Base-by-base conservation (phyloP, 1,284 basidiomycete species). In the Tilletia walkeri region DNA sequence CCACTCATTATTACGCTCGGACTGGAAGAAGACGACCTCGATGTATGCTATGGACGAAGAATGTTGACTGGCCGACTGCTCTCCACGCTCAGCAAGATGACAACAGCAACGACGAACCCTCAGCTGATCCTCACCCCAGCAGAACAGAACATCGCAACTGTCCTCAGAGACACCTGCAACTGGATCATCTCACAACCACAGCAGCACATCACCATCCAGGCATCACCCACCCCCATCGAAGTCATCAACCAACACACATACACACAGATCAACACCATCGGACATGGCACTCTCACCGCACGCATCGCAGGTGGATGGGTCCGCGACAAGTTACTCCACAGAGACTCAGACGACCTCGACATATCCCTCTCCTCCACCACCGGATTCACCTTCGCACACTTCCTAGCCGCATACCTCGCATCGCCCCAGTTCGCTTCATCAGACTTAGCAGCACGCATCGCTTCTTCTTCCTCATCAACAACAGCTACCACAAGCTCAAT, bases 271-370 rank as follows among this genome's bases (percentile, higher is more conserved):
- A 9, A 49, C n/a, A 34, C 4, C 18, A 66, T 47, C 18, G 65
- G 47, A 12, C 16, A 34, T 34, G 45, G 47, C 2, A 14, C 12
- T 2, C 41, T 66, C 10, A 75, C 81, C 54, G 80, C 80, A 6
- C 74, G 81, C 18, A 82, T 83, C 34, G 94, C 93, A 9, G 95
- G 95, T 47, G 95, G 95, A 41, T 98, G 95, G 95, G 95, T 97
- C 56, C 87, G 95, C 78, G 95, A 99, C 85, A 99, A 99, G 95
- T 86, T 99, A 47, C 88, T 99, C 39, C 89, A 90, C 0, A 87
- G 89, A 12, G 87, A 92, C 67, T 94, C 92, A 75, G 89, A 94
- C 83, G 96, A 99, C 78, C 91, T 99, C 75, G 96, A 99, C 83
- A 89, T 99, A 73, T 94, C 95, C 1, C 88, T 98, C 12, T 89